These are phyloP conservation scores for Parsonsia alboflavescens DNA, from an alignment of 257 asterid genomes.

Conservation along the genomic window DNA sequence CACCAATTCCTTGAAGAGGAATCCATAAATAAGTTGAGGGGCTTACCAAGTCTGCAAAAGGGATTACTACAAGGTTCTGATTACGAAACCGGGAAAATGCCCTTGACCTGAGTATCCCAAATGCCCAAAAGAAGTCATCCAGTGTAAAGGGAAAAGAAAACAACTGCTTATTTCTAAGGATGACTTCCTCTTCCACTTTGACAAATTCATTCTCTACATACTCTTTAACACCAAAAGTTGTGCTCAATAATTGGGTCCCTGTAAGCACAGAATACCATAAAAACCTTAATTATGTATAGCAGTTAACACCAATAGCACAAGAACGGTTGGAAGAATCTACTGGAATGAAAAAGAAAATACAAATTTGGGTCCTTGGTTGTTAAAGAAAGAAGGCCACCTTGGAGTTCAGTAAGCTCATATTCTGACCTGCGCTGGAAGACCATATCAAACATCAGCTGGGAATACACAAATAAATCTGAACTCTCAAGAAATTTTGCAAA, in stretches of 20 bases:
- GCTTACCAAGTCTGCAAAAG: constrained; percentile 89
- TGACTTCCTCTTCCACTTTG: constrained; percentile 62
- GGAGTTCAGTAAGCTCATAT: constrained; percentile 96
- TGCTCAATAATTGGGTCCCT: constrained; percentile 89
- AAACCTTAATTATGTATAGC: neutral
- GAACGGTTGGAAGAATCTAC: neutral
- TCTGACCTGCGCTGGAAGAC: constrained; percentile 98
- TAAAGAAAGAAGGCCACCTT: constrained; percentile 39
- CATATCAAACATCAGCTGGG: constrained; percentile 38
- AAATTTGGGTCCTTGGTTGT: neutral
- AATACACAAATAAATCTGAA: constrained; percentile 12
- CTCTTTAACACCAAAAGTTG: constrained; percentile 82
- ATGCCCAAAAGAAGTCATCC: constrained; percentile 96
- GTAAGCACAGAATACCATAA: constrained; percentile 19
- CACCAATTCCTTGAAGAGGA: neutral
- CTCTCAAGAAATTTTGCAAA: neutral
- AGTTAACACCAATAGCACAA: neutral
- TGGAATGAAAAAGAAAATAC: neutral
- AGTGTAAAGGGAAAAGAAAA: constrained; percentile 64
- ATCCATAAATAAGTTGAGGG: constrained; percentile 3
- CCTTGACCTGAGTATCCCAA: constrained; percentile 91
- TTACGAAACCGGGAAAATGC: constrained; percentile 79
- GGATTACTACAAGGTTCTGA: constrained; percentile 78
- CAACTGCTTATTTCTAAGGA: constrained; percentile 70
- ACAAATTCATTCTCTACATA: constrained; percentile 67